Percentiles rank a stretch among this genome's conserved stretches.
Conservation (phyloP, 108 stramenopile species). For the Skeletonema grethae region DNA sequence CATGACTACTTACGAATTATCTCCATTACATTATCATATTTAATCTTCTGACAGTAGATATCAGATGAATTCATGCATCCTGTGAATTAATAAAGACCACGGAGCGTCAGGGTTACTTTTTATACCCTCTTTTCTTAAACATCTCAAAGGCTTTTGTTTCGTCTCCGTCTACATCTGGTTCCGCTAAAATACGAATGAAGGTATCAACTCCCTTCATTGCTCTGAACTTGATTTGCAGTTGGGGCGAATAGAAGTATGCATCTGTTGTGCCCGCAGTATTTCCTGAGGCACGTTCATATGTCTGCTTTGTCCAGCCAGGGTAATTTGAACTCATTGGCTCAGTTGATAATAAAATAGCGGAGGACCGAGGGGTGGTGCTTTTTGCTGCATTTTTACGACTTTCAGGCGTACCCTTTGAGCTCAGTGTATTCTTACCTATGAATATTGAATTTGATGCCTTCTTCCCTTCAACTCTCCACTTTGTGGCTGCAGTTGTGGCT, state of each 20-base stretch:
- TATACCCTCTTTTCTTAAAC: conserved; percentile 26
- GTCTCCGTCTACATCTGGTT: conserved; percentile 16
- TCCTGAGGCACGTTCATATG: conserved; percentile 14
- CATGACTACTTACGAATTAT: neutral
- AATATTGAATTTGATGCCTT: conserved; percentile 5
- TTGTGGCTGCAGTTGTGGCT: neutral
- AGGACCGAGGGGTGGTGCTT: conserved; percentile 11
- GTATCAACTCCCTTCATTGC: conserved; percentile 15
- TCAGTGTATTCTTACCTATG: neutral
- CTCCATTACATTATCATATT: neutral
- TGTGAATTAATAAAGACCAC: neutral
- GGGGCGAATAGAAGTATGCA: conserved; percentile 29
- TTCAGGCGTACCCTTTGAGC: conserved; percentile 1
- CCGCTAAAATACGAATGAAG: conserved; percentile 17
- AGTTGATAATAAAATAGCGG: neutral
- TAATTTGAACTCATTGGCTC: neutral
- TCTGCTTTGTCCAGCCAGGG: conserved; percentile 29
- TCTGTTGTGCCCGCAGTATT: conserved; percentile 9
- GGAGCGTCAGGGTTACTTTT: neutral
- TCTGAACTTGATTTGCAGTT: conserved; percentile 22
- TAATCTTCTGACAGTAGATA: conserved; percentile 1
- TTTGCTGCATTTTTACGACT: conserved; percentile 1
- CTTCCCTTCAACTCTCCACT: conserved; percentile 1
- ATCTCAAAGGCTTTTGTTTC: conserved; percentile 13
- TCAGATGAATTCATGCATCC: conserved; percentile 2